A percentile compares a stretch with the other conserved stretches of the same genome.
Evolutionary conservation across 192 early-diverging fungal species (phyloP).

Genomic region (Phlyctochytrium bullatum): DNA sequence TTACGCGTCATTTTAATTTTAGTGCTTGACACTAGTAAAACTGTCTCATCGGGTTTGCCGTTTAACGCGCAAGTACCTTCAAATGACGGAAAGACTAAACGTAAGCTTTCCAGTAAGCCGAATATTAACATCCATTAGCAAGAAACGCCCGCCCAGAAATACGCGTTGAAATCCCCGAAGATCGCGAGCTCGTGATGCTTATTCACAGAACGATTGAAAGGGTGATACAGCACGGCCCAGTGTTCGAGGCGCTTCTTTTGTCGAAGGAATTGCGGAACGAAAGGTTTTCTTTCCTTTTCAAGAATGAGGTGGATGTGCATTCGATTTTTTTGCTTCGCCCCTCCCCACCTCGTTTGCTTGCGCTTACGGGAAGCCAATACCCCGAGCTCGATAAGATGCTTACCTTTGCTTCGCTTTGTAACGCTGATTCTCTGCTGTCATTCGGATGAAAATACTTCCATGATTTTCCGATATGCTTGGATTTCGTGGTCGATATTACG

Average conservation of each 20-base stretch:
- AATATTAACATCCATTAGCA: conserved; percentile 7
- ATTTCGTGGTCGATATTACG: no score
- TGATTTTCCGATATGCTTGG: no score
- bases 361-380: no score
- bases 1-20: neutral
- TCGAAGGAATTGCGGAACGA: conserved; percentile 61
- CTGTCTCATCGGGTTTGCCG: conserved; percentile 45
- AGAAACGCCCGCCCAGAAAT: conserved; percentile 56
- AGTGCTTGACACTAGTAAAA: neutral
- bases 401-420: no score
- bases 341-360: neutral
- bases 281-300: conserved; percentile 69
- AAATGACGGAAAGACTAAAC: conserved; percentile 6
- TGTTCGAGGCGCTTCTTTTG: conserved; percentile 72
- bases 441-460: no score
- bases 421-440: no score
- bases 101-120: conserved; percentile 9
- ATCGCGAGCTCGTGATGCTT: conserved; percentile 49
- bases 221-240: conserved; percentile 68
- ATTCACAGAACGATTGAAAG: conserved; percentile 88
- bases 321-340: conserved; percentile 14
- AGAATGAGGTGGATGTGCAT: no score
- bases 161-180: conserved; percentile 58
- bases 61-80: conserved; percentile 59
- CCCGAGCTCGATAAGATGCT: no score